phyloP scores from a whole-genome alignment of 768 basidiomycete species.

The Hemileccinum impolitum region DNA sequence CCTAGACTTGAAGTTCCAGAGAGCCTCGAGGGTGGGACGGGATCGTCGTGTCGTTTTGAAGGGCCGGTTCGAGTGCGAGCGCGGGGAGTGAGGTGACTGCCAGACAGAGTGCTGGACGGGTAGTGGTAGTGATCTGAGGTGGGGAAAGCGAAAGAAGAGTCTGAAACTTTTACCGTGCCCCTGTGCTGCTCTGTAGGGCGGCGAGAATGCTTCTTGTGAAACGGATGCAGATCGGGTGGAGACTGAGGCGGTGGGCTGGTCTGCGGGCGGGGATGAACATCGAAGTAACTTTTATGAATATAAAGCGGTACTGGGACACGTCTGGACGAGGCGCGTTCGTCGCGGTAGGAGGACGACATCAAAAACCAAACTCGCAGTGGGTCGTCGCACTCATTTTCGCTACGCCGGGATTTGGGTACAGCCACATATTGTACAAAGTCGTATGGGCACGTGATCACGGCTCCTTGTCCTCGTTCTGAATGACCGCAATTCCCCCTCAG shows the following conservation, averaged over 20 bases:
- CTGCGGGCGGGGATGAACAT: conserved; percentile 43
- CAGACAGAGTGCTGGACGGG: conserved; percentile 23
- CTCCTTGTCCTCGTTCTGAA: too few relatives aligned
- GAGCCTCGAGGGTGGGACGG: conserved; percentile 53
- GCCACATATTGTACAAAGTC: too few relatives aligned
- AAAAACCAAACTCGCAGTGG: neutral
- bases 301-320: conserved; percentile 1
- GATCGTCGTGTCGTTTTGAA: conserved; percentile 43
- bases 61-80: conserved; percentile 59
- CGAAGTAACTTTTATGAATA: conserved; percentile 40
- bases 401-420: too few relatives aligned
- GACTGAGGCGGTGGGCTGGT: conserved; percentile 36
- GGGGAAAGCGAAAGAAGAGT: conserved; percentile 28
- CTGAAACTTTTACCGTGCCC: conserved; percentile 23
- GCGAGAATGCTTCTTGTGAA: conserved; percentile 24
- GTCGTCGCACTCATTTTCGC: too few relatives aligned
- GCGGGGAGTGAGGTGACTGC: conserved; percentile 35
- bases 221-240: conserved; percentile 7
- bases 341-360: conserved; percentile 17
- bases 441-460: too few relatives aligned
- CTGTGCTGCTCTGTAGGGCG: conserved; percentile 25
- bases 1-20: conserved; percentile 74
- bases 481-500: conserved; percentile 17
- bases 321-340: conserved; percentile 25
- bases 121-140: conserved; percentile 25